Evolutionary conservation across 345 rosid genomes (phyloP), one percentile per base, ranked within the genome.

Genomic region (Fremontodendron californicum): DNA sequence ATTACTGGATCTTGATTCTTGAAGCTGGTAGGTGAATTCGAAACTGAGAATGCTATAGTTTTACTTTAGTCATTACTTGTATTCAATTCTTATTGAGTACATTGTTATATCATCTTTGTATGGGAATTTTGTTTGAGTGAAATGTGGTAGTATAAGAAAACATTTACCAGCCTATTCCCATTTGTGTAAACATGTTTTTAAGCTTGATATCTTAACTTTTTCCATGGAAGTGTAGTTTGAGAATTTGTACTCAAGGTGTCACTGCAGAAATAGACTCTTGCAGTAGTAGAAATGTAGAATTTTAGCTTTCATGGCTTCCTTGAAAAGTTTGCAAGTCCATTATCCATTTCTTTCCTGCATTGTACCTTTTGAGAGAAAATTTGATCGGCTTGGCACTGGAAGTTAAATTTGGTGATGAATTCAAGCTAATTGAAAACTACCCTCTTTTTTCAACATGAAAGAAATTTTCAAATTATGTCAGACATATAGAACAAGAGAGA

Each of bases 1-100:
- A 40, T 8, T 40, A 40, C 9, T 6, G 43, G 31, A 55, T 55
- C 62, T 23, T 10, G 31, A 9, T n/a, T 55, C 62, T 23, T 23
- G 54, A 23, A 37, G 27, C 48, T 57, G 74, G 31, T 48, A 75
- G 71, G 75, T 48, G 48, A 75, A 40, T 52, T 49, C 49, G 23
- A 29, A 58, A 37, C 64, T 37, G 33, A 25, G 76, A 75, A 70
- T 61, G 9, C n/a, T 60, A 1, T 70, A 29, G 29, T 45, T 73
- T 52, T 35, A 58, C 2, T 37, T 3, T 61, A 29, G 39, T 18
- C 1, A 15, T 18, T 37, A 37, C 40, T 37, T 29, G 40, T 2
- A 37, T 2, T 37, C 40, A 37, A 4, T 37, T 25, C 35, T 25
- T 58, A 23, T 21, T 5, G 1, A 1, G 11, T 54, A 37, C 40